Conservation (phyloP, 2,329 filamentous ascomycete species). For the Alternaria brassicae region DNA sequence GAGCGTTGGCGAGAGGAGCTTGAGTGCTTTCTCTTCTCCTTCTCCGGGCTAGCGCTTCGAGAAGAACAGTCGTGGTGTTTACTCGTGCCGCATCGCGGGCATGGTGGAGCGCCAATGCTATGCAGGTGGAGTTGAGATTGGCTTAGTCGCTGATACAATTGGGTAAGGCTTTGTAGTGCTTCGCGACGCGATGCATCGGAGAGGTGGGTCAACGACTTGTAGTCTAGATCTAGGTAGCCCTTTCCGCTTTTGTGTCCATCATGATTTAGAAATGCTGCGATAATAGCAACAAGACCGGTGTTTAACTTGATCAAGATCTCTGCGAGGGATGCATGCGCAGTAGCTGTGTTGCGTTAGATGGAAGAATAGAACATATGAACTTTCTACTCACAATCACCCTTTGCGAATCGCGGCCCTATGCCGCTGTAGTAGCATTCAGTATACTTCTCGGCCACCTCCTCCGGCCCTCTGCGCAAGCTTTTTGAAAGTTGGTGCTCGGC, state of each 20-base stretch:
- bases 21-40: constrained; percentile 35
- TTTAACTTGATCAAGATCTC: constrained; percentile 57
- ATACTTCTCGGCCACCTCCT: constrained; percentile 55
- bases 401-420: constrained; percentile 51
- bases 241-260: constrained; percentile 41
- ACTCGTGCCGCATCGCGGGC: constrained; percentile 33
- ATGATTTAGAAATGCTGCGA: constrained; percentile 53
- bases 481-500: constrained; percentile 51
- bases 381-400: constrained; percentile 53
- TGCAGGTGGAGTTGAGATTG: constrained; percentile 47
- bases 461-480: constrained; percentile 51
- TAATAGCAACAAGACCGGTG: constrained; percentile 56
- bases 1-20: constrained; percentile 29
- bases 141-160: constrained; percentile 50
- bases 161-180: constrained; percentile 52
- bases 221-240: constrained; percentile 50
- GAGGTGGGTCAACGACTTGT: constrained; percentile 53
- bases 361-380: background rate
- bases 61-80: constrained; percentile 35
- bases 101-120: constrained; percentile 25
- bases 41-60: constrained; percentile 23
- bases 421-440: constrained; percentile 44
- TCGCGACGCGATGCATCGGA: constrained; percentile 57
- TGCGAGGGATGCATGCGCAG: constrained; percentile 56
- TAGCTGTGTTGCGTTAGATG: constrained; percentile 40